Base-by-base conservation (phyloP, 345 rosid genomes). In the Citrus maxima region DNA sequence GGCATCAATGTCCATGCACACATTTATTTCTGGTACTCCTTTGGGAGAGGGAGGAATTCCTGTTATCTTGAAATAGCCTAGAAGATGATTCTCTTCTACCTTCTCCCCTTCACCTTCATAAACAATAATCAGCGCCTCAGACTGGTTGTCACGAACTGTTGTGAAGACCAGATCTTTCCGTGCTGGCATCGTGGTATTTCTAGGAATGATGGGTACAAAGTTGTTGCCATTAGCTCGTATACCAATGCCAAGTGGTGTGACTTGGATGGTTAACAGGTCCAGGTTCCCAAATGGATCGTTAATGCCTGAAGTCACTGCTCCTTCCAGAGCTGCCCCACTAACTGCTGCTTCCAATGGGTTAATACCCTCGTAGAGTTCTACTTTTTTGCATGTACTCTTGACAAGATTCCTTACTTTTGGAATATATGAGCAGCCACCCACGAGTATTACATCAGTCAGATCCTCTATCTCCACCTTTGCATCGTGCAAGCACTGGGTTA, bases 1-100 rank as follows among this genome's bases (percentile, higher is more conserved):
- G 0, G 97, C 93, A 86, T 95, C 94, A 0, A 95, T 91, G 82
- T 95, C 98, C 95, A 93, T 89, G 77, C 98, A 92, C n/a, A 95
- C 90, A 22, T 82, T 89, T 74, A 95, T 89, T 92, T 93, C 95
- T 0, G 98, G 94, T 76, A 88, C 89, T 76, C 98, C 98, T 80
- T 91, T 89, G 0, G 89, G 88, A 5, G 93, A 83, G 1, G 84
- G 82, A 2, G 97, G 97, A 55, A 95, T 93, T 22, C 94, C 97
- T 10, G 78, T 54, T 9, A 95, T 78, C 89, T 95, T 93, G 89
- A 93, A 95, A 71, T 90, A 93, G 5, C 99, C 98, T 24, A 95
- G 89, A 75, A 93, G 86, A 80, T 93, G 93, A 80, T 89, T 93
- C 85, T 85, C 89, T 79, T 85, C 97, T 25, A 85, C 92, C 3